Evolutionary conservation across 768 basidiomycete species (phyloP).

Genomic region (Macrolepiota dolichaula): DNA sequence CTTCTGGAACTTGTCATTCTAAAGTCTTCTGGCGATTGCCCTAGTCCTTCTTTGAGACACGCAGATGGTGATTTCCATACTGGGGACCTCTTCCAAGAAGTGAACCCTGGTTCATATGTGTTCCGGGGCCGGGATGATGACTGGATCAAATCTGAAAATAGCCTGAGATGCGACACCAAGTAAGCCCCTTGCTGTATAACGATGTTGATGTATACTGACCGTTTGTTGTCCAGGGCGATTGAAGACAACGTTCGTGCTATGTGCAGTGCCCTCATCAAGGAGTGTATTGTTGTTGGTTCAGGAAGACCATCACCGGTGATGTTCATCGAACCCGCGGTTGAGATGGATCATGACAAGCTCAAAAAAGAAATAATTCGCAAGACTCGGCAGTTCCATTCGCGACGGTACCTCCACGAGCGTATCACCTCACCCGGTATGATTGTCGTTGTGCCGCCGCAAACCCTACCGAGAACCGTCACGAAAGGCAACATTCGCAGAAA

Average conservation of each 20-base stretch:
- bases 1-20: slow-evolving; percentile 70
- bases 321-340: slow-evolving; percentile 62
- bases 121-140: slow-evolving; percentile 77
- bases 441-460: slow-evolving; percentile 57
- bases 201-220: not conserved
- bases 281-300: slow-evolving; percentile 74
- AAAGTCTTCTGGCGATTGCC: slow-evolving; percentile 65
- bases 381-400: slow-evolving; percentile 67
- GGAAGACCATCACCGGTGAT: slow-evolving; percentile 74
- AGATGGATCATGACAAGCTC: slow-evolving; percentile 53
- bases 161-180: slow-evolving; percentile 74
- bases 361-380: slow-evolving; percentile 71
- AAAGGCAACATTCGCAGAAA: slow-evolving; percentile 80
- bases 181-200: not conserved
- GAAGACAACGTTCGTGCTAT: slow-evolving; percentile 71
- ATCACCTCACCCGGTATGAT: slow-evolving; percentile 63
- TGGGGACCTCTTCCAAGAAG: slow-evolving; percentile 74
- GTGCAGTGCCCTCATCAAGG: slow-evolving; percentile 61
- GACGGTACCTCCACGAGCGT: slow-evolving; percentile 77
- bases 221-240: slow-evolving; percentile 40
- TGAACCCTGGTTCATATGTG: slow-evolving; percentile 52
- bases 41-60: slow-evolving; percentile 51
- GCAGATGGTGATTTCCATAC: slow-evolving; percentile 75
- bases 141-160: slow-evolving; percentile 82
- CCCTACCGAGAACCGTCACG: slow-evolving; percentile 73